These are phyloP conservation scores for Cicer cuneatum DNA, from an alignment of 306 rosid species.

Conservation along the genomic window DNA sequence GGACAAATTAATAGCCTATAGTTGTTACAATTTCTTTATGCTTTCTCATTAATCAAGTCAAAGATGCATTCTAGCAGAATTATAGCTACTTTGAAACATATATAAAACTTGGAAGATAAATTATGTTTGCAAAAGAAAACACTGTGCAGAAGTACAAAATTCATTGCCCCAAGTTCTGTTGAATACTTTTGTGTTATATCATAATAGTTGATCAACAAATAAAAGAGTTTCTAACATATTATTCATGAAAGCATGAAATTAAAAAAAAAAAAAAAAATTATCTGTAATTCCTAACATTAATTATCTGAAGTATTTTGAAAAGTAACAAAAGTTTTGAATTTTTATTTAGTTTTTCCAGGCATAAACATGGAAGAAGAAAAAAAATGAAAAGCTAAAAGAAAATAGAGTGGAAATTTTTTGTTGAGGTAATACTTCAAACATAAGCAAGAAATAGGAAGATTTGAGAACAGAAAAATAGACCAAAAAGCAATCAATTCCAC, in stretches of 20 bases:
- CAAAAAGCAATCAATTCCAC: slow-evolving; percentile 27
- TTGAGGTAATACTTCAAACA: slow-evolving; percentile 29
- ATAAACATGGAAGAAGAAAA: neutral
- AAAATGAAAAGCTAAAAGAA: neutral
- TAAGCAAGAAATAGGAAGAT: slow-evolving; percentile 37
- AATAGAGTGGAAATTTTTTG: neutral
- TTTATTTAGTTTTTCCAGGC: slow-evolving; percentile 9
- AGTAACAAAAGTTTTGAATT: neutral
- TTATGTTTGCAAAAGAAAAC: neutral
- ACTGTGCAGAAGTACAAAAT: neutral
- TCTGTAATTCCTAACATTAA: no score
- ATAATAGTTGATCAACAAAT: neutral
- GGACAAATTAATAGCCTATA: neutral
- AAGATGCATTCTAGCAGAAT: slow-evolving; percentile 10
- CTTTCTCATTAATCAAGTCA: slow-evolving; percentile 17
- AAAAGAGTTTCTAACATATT: neutral
- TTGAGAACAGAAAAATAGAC: neutral
- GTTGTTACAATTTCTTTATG: neutral
- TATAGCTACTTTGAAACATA: neutral
- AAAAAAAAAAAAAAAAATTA: no score
- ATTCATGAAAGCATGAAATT: neutral
- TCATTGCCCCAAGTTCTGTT: neutral
- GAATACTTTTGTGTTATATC: neutral
- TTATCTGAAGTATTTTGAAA: no score
- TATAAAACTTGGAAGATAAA: neutral